Conservation (phyloP, 441 rosid species). For the Adansonia grandidieri region DNA sequence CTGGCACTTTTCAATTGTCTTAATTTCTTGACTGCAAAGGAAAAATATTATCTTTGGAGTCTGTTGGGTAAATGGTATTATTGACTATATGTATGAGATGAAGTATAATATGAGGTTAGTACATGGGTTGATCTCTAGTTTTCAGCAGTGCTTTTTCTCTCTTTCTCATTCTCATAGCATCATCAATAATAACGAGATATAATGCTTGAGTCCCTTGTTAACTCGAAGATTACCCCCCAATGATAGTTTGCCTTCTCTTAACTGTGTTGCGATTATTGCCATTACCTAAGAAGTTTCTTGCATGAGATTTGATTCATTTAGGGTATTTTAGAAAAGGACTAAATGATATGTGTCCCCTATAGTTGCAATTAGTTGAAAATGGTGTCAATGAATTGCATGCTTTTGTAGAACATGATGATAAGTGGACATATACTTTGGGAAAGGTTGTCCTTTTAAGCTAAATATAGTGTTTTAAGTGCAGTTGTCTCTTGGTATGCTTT, state of each 20-base stretch:
- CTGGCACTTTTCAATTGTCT: conserved; percentile 9
- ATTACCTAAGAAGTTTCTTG: conserved; percentile 1
- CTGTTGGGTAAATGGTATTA: not conserved
- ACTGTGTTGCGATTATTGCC: not conserved
- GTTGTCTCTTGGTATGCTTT: conserved; percentile 26
- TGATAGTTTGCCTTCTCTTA: not conserved
- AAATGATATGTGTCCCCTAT: not conserved
- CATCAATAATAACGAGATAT: not conserved
- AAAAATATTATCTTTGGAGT: not conserved
- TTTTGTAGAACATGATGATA: not conserved
- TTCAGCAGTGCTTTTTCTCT: not conserved
- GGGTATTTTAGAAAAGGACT: conserved; percentile 5
- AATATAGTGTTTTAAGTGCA: conserved; percentile 6
- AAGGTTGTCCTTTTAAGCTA: not conserved
- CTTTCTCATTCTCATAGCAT: not conserved
- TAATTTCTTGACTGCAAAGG: not conserved
- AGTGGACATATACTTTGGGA: not conserved
- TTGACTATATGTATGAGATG: not conserved
- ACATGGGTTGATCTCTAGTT: not conserved
- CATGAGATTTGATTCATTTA: conserved; percentile 1
- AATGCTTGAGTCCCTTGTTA: not conserved
- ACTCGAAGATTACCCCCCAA: not conserved
- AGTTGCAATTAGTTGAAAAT: not conserved
- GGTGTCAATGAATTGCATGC: not conserved
- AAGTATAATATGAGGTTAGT: not conserved